Percentiles rank a stretch among this genome's conserved stretches.
These are phyloP conservation scores for Schoenoplectus tabernaemontani DNA, from an alignment of 202 grass and related monocot genomes.

Conservation along the genomic window DNA sequence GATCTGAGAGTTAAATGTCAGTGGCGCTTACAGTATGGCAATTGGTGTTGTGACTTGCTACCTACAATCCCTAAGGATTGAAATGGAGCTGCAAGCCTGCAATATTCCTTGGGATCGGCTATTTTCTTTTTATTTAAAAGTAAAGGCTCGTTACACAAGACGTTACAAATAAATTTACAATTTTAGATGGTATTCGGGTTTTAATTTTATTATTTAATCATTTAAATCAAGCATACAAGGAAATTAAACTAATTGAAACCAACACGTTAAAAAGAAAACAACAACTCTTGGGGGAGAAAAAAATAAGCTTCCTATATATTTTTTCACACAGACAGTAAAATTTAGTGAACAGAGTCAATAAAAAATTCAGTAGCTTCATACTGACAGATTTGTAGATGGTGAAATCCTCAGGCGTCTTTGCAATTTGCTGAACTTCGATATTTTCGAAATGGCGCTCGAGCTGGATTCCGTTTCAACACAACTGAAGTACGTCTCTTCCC, in stretches of 20 bases:
- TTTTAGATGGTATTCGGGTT: neutral
- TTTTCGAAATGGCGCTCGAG: slow-evolving; percentile 8
- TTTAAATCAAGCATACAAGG: neutral
- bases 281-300: neutral
- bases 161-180: no score
- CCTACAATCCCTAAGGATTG: neutral
- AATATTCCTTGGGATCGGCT: neutral
- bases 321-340: neutral
- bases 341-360: neutral
- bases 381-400: neutral
- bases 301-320: neutral
- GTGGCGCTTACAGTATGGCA: neutral
- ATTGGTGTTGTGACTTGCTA: neutral
- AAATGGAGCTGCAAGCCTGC: neutral
- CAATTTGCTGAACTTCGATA: neutral
- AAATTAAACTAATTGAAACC: neutral
- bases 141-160: neutral
- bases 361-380: neutral
- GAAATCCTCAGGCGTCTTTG: neutral
- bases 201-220: neutral
- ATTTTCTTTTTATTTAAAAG: neutral
- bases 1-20: neutral
- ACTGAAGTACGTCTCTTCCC: neutral
- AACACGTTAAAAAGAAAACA: neutral
- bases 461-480: neutral